Evolutionary conservation across 2,329 filamentous ascomycete genomes (phyloP).

Genomic region (Fusarium sulawesiense): DNA sequence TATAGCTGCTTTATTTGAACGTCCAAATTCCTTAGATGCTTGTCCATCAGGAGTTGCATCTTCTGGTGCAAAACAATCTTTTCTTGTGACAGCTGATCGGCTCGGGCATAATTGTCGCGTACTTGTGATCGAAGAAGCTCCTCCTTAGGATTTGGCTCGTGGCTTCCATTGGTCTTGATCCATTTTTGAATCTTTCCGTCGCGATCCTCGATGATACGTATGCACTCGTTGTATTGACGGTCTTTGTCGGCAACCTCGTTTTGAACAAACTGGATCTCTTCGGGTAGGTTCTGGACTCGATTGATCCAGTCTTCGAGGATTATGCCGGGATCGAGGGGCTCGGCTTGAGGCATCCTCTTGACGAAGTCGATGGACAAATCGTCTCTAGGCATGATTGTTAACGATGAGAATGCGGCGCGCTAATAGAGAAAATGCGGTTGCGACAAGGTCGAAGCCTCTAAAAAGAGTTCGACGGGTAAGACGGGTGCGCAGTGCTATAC

Average conservation of each 20-base stretch:
- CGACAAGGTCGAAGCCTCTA: constrained; percentile 37
- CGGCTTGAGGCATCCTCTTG: constrained; percentile 71
- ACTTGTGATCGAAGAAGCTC: constrained; percentile 74
- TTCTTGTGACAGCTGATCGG: constrained; percentile 78
- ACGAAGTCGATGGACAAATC: constrained; percentile 77
- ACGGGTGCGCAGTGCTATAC: constrained; percentile 25
- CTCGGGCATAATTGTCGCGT: constrained; percentile 73
- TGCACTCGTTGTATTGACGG: constrained; percentile 74
- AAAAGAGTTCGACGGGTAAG: constrained; percentile 32
- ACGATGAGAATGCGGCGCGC: constrained; percentile 51
- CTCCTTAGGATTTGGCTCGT: constrained; percentile 80
- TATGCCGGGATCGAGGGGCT: constrained; percentile 72
- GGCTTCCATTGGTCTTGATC: constrained; percentile 80
- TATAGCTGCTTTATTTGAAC: constrained; percentile 70
- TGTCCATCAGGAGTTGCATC: constrained; percentile 68
- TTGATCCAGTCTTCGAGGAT: constrained; percentile 84
- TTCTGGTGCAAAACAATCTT: constrained; percentile 78
- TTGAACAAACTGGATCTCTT: constrained; percentile 84
- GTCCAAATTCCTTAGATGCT: constrained; percentile 72
- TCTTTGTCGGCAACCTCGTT: constrained; percentile 88
- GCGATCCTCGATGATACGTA: constrained; percentile 75
- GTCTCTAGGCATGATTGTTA: constrained; percentile 79
- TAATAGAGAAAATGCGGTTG: constrained; percentile 38
- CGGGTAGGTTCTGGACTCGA: constrained; percentile 80
- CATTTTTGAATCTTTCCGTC: constrained; percentile 83